Base-by-base conservation (phyloP, 768 basidiomycete genomes). In the Tylopilus felleus region DNA sequence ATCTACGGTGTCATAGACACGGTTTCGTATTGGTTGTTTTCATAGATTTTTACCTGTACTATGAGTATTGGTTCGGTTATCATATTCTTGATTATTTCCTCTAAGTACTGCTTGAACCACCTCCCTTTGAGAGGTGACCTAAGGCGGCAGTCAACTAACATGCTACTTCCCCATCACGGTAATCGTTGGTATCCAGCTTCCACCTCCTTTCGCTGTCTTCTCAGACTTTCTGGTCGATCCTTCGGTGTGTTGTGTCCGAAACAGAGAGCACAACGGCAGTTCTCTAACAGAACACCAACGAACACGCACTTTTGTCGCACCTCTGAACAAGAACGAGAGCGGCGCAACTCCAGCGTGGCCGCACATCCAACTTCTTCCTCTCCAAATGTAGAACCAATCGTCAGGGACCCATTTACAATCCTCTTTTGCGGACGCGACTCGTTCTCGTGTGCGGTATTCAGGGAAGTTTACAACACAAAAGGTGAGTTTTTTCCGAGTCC, bases 361-460 rank as follows among this genome's bases (percentile, higher is more conserved):
- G 39, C 31, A 31, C 29, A 35, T 38, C 39, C 47, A 17, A 29
- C 51, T n/a, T 19, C 36, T 46, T 51, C 48, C 31, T 27, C 28
- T 29, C 19, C 44, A 19, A 21, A 40, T 42, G 28, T 5, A n/a
- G 52, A 28, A 21, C 22, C 49, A 9, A 25, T 46, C 19, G 47
- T 45, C 42, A 60, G 51, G 38, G 66, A 73, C 21, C 74, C 74
- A 5, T 87, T 91, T 66, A 80, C 83, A n/a, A 80, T 97, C 39
- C 77, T 97, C 7, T 96, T 92, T 69, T 81, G 92, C 65, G 94
- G 94, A 47, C 87, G 91, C 17, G 93, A 95, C 67, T 81, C 85
- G 62, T 96, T 96, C 69, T 96, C 93, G 2, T 88, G 87, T 64
- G 70, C 74, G 8, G 83, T 92, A 3, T 77, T 97, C 46, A 70